These are phyloP conservation scores for Keithomyces neogunnii DNA, from an alignment of 2,329 filamentous ascomycete genomes.

Conservation along the genomic window DNA sequence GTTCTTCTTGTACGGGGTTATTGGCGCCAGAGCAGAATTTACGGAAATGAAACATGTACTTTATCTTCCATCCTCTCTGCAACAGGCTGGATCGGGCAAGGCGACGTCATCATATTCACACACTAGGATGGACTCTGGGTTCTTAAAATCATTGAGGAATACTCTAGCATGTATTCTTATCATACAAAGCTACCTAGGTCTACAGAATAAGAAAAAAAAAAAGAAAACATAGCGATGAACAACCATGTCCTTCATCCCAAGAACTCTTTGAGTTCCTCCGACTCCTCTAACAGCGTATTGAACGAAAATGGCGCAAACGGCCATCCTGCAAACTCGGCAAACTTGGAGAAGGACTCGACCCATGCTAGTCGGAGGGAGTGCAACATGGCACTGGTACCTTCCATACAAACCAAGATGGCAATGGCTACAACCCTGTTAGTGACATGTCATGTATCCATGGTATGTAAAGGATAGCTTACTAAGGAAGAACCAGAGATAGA, in stretches of 20 bases:
- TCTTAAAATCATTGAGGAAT: background rate
- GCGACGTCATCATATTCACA: too few species aligned
- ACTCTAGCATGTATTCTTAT: conserved; percentile 13
- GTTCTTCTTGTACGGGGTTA: too few species aligned
- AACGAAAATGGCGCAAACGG: conserved; percentile 88
- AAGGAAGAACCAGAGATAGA: conserved; percentile 88
- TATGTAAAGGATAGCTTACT: conserved; percentile 26
- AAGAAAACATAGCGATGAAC: conserved; percentile 4
- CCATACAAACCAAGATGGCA: conserved; percentile 79
- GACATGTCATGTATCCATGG: background rate
- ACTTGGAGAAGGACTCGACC: conserved; percentile 97
- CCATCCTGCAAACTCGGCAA: conserved; percentile 85
- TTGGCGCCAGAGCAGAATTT: too few species aligned
- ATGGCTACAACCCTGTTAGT: conserved; percentile 28
- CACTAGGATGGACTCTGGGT: too few species aligned
- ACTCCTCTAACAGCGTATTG: conserved; percentile 74
- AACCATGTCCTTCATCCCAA: conserved; percentile 28
- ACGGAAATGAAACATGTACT: background rate
- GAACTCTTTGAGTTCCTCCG: conserved; percentile 53
- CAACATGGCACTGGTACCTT: conserved; percentile 92
- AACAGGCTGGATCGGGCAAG: too few species aligned
- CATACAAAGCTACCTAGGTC: conserved; percentile 22
- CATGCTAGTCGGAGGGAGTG: conserved; percentile 86
- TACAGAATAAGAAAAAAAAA: conserved; percentile 18
- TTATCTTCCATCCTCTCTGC: too few species aligned